phyloP scores from a whole-genome alignment of 2,329 filamentous ascomycete species.

The Diplodia mutila region DNA sequence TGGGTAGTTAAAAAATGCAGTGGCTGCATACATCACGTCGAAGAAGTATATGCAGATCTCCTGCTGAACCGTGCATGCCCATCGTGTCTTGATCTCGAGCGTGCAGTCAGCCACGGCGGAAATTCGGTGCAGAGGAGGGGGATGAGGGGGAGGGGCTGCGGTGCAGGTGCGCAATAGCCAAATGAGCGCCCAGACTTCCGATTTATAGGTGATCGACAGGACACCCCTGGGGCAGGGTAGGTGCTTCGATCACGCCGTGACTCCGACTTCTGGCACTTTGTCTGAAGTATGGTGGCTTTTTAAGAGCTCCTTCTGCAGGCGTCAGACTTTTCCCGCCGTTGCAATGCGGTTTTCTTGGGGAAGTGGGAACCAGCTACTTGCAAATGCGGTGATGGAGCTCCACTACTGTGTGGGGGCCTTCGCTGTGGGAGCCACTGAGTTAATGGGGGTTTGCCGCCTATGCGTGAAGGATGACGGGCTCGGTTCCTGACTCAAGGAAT shows the following conservation, averaged over 20 bases:
- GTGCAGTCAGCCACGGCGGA: neutral
- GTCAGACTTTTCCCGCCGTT: neutral
- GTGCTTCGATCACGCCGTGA: neutral
- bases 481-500: too few species aligned
- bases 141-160: neutral
- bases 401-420: neutral
- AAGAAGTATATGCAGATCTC: neutral
- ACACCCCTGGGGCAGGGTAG: neutral
- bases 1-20: slow-evolving; percentile 1
- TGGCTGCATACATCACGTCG: neutral
- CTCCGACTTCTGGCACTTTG: neutral
- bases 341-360: neutral
- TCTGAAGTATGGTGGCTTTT: neutral
- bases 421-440: neutral
- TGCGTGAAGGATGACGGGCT: too few species aligned
- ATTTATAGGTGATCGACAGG: slow-evolving; percentile 12
- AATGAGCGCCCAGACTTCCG: neutral
- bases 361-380: too few species aligned
- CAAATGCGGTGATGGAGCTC: too few species aligned
- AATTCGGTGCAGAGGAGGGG: neutral
- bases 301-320: neutral
- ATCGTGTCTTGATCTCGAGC: neutral
- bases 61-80: neutral
- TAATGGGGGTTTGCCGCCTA: neutral
- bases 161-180: neutral